Evolutionary conservation across 2,329 filamentous ascomycete species (phyloP), one percentile per base, ranked within the genome.

Genomic region (Penicillium sp.): DNA sequence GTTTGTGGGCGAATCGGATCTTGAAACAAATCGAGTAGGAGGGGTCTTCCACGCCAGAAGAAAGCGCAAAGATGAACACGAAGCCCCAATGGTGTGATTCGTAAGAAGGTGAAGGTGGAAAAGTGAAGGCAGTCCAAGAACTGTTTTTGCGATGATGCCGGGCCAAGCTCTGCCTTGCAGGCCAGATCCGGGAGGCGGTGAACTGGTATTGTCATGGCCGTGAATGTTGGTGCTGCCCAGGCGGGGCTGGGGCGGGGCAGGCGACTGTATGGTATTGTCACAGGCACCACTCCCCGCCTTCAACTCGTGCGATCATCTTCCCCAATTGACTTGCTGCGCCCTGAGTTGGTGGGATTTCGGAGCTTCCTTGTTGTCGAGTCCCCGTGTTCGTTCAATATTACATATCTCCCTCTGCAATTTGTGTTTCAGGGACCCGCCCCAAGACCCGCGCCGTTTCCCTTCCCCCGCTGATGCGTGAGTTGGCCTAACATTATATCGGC

Each of bases 191-290:
- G 42, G 10, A 45, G 42, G 42, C 42, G 42, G 42, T 45, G 42
- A 11, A 18, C 5, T 36, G 14, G 18, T 37, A 42, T n/a, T 10
- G 3, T 26, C 3, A 42, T n/a, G n/a, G n/a, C n/a, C n/a, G n/a
- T n/a, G n/a, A n/a, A n/a, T n/a, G n/a, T n/a, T n/a, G n/a, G n/a
- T n/a, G n/a, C n/a, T n/a, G n/a, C n/a, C n/a, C n/a, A n/a, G n/a
- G n/a, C n/a, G n/a, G n/a, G n/a, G n/a, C n/a, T n/a, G n/a, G n/a
- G n/a, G n/a, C n/a, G n/a, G n/a, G n/a, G n/a, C n/a, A n/a, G n/a
- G n/a, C n/a, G n/a, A 19, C 29, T 46, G 63, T 69, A 56, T 43
- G 34, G 67, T 71, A 69, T 55, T 59, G 67, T 71, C 56, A 71
- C 63, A 62, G 57, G 59, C 44, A 58, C 58, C 58, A 21, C 58